Evolutionary conservation across 2,329 filamentous ascomycete species (phyloP).

Genomic region (Calonectria crousiana): DNA sequence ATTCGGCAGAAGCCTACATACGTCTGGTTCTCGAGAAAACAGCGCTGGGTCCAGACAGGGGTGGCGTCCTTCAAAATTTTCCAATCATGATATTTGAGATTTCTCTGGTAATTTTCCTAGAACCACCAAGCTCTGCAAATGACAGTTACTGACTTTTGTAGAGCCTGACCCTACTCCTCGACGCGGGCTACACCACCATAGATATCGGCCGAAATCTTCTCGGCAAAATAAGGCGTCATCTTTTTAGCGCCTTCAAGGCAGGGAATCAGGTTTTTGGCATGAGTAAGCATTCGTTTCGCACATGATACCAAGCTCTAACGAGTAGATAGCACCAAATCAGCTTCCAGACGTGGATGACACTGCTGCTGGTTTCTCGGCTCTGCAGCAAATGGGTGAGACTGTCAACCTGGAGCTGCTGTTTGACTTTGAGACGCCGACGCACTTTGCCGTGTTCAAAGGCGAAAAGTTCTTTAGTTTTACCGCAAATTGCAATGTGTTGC

Average conservation of each 20-base stretch:
- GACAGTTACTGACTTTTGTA: neutral
- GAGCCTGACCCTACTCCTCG: neutral
- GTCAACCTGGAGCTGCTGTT: neutral
- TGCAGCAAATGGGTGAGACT: neutral
- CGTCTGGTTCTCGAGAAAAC: neutral
- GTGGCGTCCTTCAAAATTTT: neutral
- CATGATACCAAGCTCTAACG: neutral
- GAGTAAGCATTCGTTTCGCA: neutral
- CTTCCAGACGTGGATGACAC: neutral
- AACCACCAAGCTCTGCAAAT: neutral
- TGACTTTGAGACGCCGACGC: neutral
- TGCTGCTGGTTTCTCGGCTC: neutral
- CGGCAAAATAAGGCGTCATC: neutral
- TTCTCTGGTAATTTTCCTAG: neutral
- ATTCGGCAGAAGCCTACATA: neutral
- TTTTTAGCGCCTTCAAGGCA: neutral
- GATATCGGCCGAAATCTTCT: neutral
- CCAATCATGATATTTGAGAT: neutral
- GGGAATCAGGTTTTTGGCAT: neutral
- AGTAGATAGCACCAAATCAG: neutral
- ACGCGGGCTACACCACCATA: neutral
- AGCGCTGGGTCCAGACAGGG: neutral
- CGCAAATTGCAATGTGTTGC: neutral
- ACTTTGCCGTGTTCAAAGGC: neutral
- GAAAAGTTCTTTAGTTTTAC: neutral